phyloP scores from a whole-genome alignment of 2,329 filamentous ascomycete genomes.

The Paradendryphiella salina region DNA sequence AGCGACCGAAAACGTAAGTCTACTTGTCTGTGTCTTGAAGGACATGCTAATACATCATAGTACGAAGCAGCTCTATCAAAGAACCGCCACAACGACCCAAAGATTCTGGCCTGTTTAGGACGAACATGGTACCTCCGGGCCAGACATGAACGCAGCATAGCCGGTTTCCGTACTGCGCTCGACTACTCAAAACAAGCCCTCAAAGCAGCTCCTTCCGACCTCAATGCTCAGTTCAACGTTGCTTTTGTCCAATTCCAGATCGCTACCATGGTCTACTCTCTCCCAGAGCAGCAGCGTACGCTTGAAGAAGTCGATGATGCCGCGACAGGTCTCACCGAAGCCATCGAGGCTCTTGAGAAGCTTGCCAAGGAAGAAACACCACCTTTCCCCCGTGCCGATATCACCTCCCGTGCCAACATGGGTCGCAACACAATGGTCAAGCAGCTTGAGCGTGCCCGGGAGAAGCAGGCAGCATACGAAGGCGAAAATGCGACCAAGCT shows the following conservation, averaged over 20 bases:
- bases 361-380: constrained; percentile 66
- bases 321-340: constrained; percentile 77
- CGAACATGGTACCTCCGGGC: constrained; percentile 85
- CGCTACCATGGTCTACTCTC: constrained; percentile 74
- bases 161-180: constrained; percentile 66
- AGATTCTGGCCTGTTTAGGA: constrained; percentile 81
- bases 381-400: constrained; percentile 85
- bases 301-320: constrained; percentile 81
- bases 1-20: constrained; percentile 75
- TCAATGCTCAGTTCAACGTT: constrained; percentile 96
- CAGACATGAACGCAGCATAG: constrained; percentile 65
- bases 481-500: constrained; percentile 89
- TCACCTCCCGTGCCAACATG: constrained; percentile 97
- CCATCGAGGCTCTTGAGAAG: constrained; percentile 69
- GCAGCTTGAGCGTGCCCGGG: constrained; percentile 82
- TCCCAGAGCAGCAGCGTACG: constrained; percentile 76
- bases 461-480: constrained; percentile 87
- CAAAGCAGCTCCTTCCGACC: constrained; percentile 75
- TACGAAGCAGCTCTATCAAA: constrained; percentile 85
- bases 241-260: constrained; percentile 97
- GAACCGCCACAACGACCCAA: constrained; percentile 75
- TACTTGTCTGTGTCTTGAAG: background rate
- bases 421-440: constrained; percentile 91
- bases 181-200: constrained; percentile 72
- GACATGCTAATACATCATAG: constrained; percentile 42